Base-by-base conservation (phyloP, 2,329 filamentous ascomycete species). In the Diaporthe sp. region DNA sequence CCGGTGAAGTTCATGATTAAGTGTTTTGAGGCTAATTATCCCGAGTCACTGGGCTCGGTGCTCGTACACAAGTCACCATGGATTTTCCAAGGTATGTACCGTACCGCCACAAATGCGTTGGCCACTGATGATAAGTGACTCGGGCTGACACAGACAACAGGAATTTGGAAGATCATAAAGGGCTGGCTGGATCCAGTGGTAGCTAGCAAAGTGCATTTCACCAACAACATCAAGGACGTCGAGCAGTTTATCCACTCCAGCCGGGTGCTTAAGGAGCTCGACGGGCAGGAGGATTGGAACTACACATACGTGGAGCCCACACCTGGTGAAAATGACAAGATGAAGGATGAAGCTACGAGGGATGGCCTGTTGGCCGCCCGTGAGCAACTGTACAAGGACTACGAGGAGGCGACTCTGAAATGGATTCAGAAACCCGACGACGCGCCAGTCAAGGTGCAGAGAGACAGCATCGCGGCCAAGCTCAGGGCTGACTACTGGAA, bases 1-100 rank as follows among this genome's bases (percentile, higher is more conserved):
- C 96, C 97, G 1, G 95, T 99, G 74, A 99, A 98, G 82, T 99
- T 98, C 86, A 98, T 99, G 94, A 98, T 99, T 84, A 98, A 98
- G 85, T 98, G 96, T 84, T 99, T 99, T 82, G 97, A 99, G 86
- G 97, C 97, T 76, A 98, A 99, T 83, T 99, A 98, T 80, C 97
- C 97, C 0, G 97, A 99, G 84, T 96, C 92, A 65, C 89, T 99
- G 1, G 97, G 96, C 39, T 90, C 94, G 2, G 95, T 98, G 3
- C 90, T 98, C 61, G 95, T 99, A 51, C 97, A 99, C 88, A 98
- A 98, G 84, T 93, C 97, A 0, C 97, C 97, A 4, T 99, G 97
- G 97, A 87, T 99, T 61, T 99, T 99, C 86, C 96, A 98, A 87
- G 93, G 94, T 93, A 84, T 73, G 88, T 84, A 17, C 7, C 78